phyloP scores from a whole-genome alignment of 2,329 filamentous ascomycete species.

The Thelonectria rubi region DNA sequence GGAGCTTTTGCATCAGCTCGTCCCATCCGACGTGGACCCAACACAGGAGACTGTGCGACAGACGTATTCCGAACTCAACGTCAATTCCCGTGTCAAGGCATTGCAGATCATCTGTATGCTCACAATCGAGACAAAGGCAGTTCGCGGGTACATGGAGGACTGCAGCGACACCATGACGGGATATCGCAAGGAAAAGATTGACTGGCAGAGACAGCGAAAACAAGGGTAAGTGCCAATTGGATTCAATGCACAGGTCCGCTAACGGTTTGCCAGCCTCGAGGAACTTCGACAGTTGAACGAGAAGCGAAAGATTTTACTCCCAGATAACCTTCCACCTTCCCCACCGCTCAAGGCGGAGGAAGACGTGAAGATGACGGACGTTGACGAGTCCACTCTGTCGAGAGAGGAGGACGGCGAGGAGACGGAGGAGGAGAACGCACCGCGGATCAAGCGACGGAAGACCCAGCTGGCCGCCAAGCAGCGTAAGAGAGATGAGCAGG shows the following conservation, averaged over 20 bases:
- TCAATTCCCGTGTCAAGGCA: conserved; percentile 82
- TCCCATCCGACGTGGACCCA: conserved; percentile 78
- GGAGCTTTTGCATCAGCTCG: conserved; percentile 80
- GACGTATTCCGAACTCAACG: conserved; percentile 79
- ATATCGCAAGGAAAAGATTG: conserved; percentile 94
- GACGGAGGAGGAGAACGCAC: conserved; percentile 71
- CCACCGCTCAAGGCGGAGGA: conserved; percentile 63
- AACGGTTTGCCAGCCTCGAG: conserved; percentile 64
- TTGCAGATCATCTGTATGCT: conserved; percentile 89
- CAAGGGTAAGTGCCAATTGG: conserved; percentile 62
- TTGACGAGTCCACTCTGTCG: conserved; percentile 67
- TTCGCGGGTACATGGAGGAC: conserved; percentile 89
- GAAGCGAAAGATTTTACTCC: conserved; percentile 75
- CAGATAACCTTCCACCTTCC: conserved; percentile 75
- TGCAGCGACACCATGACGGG: conserved; percentile 94
- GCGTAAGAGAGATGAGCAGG: conserved; percentile 78
- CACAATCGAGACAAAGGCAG: conserved; percentile 83
- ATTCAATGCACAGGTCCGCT: not conserved
- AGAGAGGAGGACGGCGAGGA: conserved; percentile 71
- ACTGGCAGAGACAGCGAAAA: conserved; percentile 82
- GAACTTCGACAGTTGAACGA: conserved; percentile 77
- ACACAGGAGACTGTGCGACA: conserved; percentile 76
- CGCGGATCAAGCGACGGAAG: not conserved
- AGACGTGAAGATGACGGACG: conserved; percentile 69
- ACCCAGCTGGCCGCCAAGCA: conserved; percentile 65